Conservation (phyloP, 192 early-diverging fungal genomes). For the Umbelopsis sp. region DNA sequence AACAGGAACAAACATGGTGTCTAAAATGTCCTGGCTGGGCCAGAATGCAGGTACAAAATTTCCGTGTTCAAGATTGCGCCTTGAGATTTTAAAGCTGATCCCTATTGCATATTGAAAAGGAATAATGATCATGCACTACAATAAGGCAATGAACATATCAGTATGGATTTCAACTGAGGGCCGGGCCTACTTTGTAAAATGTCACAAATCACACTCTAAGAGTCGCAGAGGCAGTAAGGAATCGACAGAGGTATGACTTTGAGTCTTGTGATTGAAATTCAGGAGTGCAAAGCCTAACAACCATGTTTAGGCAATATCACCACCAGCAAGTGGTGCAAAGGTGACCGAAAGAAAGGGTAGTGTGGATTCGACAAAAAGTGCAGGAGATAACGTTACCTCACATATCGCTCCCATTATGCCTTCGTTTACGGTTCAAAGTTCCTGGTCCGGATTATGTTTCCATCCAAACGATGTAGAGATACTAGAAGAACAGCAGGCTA, state of each 20-base stretch:
- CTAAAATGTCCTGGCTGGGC: conserved; percentile 37
- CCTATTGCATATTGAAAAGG: conserved; percentile 19
- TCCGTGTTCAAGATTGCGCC: background rate
- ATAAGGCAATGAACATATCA: conserved; percentile 49
- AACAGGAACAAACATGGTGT: conserved; percentile 48
- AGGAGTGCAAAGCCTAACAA: too few species aligned
- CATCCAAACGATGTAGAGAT: conserved; percentile 45
- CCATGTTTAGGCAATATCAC: background rate
- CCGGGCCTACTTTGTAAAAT: conserved; percentile 65
- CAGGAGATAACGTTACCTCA: background rate
- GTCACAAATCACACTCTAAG: conserved; percentile 25
- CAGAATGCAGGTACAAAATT: conserved; percentile 39
- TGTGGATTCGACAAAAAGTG: background rate
- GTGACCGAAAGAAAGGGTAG: background rate
- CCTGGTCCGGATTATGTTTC: conserved; percentile 57
- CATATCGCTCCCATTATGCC: conserved; percentile 18
- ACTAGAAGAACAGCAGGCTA: conserved; percentile 36
- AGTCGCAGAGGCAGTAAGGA: conserved; percentile 29
- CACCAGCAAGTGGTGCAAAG: background rate
- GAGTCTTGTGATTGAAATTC: too few species aligned
- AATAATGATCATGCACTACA: conserved; percentile 30
- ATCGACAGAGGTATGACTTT: conserved; percentile 28
- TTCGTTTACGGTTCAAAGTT: conserved; percentile 24
- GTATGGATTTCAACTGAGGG: conserved; percentile 63
- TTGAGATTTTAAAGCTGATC: background rate